These are phyloP conservation scores for Tetracentron sinense DNA, from an alignment of 164 flowering plant genomes.

Conservation along the genomic window DNA sequence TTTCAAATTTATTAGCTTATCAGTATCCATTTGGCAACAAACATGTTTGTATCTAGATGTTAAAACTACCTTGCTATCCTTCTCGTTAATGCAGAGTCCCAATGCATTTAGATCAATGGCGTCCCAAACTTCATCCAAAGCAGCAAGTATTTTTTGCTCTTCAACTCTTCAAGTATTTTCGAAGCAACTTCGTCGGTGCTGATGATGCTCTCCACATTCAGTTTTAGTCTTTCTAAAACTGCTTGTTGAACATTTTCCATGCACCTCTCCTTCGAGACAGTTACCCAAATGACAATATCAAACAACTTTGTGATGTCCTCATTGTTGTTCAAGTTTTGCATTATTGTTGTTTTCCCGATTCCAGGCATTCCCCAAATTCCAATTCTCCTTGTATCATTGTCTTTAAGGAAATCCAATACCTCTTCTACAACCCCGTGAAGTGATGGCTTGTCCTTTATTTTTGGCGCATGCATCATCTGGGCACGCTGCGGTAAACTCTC, in stretches of 20 bases:
- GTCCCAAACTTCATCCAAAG: slow-evolving; percentile 27
- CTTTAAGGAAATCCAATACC: too few species aligned
- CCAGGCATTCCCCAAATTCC: slow-evolving; percentile 29
- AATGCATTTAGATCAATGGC: slow-evolving; percentile 10
- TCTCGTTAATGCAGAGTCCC: slow-evolving; percentile 8
- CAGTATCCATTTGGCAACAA: slow-evolving; percentile 7
- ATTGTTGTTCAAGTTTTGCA: too few species aligned
- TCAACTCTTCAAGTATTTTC: slow-evolving; percentile 8
- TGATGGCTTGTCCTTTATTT: not conserved
- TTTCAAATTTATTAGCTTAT: slow-evolving; percentile 11
- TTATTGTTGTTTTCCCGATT: slow-evolving; percentile 26
- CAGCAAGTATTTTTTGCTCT: slow-evolving; percentile 21
- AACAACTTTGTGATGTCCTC: slow-evolving; percentile 10
- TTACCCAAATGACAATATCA: slow-evolving; percentile 26
- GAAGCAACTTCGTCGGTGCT: not conserved
- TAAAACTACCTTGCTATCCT: slow-evolving; percentile 20
- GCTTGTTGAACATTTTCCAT: slow-evolving; percentile 8
- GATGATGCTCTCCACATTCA: slow-evolving; percentile 1
- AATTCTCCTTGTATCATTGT: slow-evolving; percentile 17
- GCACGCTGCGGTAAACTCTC: not conserved
- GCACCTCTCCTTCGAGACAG: slow-evolving; percentile 9
- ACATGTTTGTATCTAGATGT: slow-evolving; percentile 12
- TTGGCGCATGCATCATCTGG: not conserved
- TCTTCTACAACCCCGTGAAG: not conserved
- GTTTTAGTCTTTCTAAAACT: slow-evolving; percentile 7